Conservation (phyloP, 441 rosid genomes). For the Pelargonium myrrhifolium region DNA sequence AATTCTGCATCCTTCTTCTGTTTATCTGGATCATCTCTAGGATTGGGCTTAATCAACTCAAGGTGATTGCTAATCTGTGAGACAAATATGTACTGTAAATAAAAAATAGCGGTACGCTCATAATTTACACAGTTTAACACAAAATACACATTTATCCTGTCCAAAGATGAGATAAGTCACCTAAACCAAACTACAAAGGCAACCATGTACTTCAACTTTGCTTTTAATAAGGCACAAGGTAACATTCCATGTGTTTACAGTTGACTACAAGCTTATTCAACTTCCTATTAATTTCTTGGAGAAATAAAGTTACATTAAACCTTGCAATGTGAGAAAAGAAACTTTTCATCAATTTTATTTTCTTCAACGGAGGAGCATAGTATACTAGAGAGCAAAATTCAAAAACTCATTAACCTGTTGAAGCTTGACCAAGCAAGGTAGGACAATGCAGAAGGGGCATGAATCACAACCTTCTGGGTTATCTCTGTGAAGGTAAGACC, state of each 20-base stretch:
- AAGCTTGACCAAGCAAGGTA: slow-evolving; percentile 87
- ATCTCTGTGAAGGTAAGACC: slow-evolving; percentile 84
- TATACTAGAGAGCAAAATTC: not conserved
- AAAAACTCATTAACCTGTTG: slow-evolving; percentile 53
- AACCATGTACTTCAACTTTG: too few relatives aligned
- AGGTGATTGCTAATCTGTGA: slow-evolving; percentile 83
- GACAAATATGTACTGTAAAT: slow-evolving; percentile 14
- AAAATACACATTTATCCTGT: too few relatives aligned
- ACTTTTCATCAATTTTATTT: not conserved
- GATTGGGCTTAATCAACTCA: slow-evolving; percentile 89
- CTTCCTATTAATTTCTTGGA: not conserved
- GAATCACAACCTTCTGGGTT: slow-evolving; percentile 87
- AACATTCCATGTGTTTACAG: too few relatives aligned
- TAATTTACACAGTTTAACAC: not conserved
- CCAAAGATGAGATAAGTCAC: too few relatives aligned
- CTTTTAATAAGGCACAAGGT: too few relatives aligned
- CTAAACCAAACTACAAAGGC: too few relatives aligned
- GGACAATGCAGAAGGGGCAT: slow-evolving; percentile 90
- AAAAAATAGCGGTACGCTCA: slow-evolving; percentile 2
- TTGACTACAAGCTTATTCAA: not conserved
- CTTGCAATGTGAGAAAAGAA: not conserved
- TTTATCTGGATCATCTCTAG: slow-evolving; percentile 75
- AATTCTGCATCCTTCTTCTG: slow-evolving; percentile 87
- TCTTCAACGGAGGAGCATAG: not conserved
- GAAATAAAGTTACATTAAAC: not conserved